Conservation (phyloP, 176 grass and related monocot genomes). For the Secale cereale region DNA sequence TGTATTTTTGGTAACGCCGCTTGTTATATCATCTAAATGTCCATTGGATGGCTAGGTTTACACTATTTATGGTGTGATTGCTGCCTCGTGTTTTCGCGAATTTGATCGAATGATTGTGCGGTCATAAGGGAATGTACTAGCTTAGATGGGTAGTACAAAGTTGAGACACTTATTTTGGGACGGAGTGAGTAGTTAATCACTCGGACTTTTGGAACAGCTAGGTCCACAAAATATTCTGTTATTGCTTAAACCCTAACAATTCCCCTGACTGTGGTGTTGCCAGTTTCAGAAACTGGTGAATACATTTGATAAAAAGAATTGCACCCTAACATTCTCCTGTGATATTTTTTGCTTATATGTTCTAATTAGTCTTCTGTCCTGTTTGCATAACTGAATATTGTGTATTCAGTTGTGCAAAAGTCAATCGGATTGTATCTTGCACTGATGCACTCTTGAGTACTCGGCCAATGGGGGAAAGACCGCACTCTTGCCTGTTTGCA, state of each 20-base stretch:
- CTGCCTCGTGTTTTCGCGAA: background rate
- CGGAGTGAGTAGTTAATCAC: background rate
- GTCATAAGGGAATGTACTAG: background rate
- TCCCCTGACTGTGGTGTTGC: too few species aligned
- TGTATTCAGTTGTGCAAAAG: background rate
- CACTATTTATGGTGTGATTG: background rate
- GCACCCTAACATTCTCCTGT: too few species aligned
- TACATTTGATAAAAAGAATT: background rate
- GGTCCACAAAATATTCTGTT: background rate
- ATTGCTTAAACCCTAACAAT: background rate
- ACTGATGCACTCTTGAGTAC: background rate
- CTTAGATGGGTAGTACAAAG: background rate
- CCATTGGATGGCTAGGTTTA: background rate
- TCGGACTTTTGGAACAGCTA: background rate
- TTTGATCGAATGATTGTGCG: background rate
- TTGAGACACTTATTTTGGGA: too few species aligned
- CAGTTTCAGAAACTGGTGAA: background rate
- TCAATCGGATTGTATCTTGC: background rate
- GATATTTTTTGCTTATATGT: background rate
- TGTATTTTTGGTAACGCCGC: background rate
- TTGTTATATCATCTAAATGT: background rate
- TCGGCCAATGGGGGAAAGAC: too few species aligned
- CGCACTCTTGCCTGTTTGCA: too few species aligned
- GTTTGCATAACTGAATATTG: background rate
- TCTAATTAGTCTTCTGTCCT: background rate